Evolutionary conservation across 2,329 filamentous ascomycete species (phyloP), one percentile per base, ranked within the genome.

Genomic region (Nothomitra cinnamomea): DNA sequence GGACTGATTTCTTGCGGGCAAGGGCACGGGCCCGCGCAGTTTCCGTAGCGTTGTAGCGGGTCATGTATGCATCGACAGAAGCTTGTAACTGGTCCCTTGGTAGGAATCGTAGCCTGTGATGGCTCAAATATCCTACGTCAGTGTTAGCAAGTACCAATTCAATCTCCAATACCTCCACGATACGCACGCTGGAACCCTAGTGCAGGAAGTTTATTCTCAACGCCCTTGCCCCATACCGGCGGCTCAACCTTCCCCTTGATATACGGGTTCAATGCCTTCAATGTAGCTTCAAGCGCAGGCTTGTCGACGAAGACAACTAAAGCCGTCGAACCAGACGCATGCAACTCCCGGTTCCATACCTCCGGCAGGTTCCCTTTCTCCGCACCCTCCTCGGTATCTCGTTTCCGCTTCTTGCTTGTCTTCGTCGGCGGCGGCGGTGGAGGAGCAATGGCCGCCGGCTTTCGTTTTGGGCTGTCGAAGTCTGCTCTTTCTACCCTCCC

Each of bases 41-140:
- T 73, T 86, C 70, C 63, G 77, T 70, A 74, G 84, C 66, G 24
- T 68, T 66, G 70, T 88, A 96, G n/a, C 80, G 73, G 21, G 78
- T 76, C 75, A 96, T 94, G 72, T 88, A 96, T 36, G 82, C 79
- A 63, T 95, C 88, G 22, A 95, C 83, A 2, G 80, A 77, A 40
- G 73, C 70, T 62, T 94, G 81, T n/a, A 94, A 74, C 19, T 73
- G 69, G 12, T 71, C 68, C 42, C 77, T 78, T 55, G 82, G 72
- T 0, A 89, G 87, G 62, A 85, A 92, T 7, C 77, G 77, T 10
- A 90, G 71, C 41, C 75, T 73, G 58, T 86, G 77, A 67, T 95
- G 88, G 2, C 75, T 67, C 53, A 66, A 62, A 65, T 84, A 78
- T 59, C 72, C 66, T 76, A 63, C 65, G 19, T 69, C 68, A 3